phyloP scores from a whole-genome alignment of 345 rosid species.

The Anastatica hierochuntica region DNA sequence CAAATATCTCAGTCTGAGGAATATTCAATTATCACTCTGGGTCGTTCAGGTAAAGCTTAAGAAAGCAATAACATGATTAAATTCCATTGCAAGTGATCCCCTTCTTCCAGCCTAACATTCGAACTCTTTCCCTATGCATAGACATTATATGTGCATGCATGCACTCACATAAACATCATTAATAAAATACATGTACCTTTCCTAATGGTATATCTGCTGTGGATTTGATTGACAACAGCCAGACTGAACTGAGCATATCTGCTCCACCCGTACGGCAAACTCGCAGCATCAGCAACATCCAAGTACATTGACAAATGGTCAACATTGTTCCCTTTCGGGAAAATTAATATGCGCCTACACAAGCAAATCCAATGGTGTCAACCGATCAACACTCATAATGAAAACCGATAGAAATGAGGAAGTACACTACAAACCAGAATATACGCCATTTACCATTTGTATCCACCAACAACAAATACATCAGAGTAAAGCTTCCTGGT shows the following conservation, averaged over 20 bases:
- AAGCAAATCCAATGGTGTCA: constrained; percentile 11
- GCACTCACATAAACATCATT: not conserved
- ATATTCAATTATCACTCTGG: too few species aligned
- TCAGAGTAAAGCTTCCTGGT: constrained; percentile 75
- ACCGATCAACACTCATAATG: not conserved
- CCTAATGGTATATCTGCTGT: constrained; percentile 59
- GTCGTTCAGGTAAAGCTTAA: too few species aligned
- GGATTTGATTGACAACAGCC: constrained; percentile 74
- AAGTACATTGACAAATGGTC: constrained; percentile 37
- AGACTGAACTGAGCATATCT: constrained; percentile 88
- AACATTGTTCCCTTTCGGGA: constrained; percentile 82
- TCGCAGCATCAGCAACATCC: constrained; percentile 82
- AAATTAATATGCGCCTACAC: constrained; percentile 78
- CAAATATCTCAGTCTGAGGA: not conserved
- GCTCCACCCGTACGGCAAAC: constrained; percentile 88
- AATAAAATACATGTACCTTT: constrained; percentile 42
- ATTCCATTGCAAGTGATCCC: too few species aligned
- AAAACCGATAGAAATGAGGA: not conserved
- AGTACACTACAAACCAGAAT: not conserved
- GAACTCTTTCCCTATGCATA: too few species aligned
- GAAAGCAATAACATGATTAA: too few species aligned
- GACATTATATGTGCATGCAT: too few species aligned
- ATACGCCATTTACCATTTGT: constrained; percentile 56
- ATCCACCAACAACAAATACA: constrained; percentile 65
- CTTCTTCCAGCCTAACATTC: too few species aligned